These are phyloP conservation scores for Chalaropsis ovoidea DNA, from an alignment of 2,329 filamentous ascomycete species.

Conservation along the genomic window DNA sequence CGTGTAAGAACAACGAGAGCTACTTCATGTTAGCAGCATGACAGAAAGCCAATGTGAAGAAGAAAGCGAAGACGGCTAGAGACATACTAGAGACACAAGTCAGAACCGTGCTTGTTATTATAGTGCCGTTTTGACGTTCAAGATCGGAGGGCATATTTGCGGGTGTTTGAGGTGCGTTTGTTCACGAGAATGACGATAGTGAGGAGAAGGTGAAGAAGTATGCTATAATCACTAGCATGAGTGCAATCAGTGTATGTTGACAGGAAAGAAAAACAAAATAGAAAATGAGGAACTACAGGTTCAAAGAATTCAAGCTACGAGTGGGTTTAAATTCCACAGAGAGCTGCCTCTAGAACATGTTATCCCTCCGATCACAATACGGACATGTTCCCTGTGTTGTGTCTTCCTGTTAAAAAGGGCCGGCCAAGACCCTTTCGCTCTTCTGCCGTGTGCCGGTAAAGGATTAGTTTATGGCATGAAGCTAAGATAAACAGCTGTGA, in stretches of 20 bases:
- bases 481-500: not conserved
- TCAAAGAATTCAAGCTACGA: not conserved
- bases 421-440: not conserved
- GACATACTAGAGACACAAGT: conserved; percentile 26
- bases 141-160: conserved; percentile 26
- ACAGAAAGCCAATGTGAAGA: not conserved
- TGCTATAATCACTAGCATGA: not conserved
- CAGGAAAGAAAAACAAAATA: not conserved
- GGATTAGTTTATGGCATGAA: conserved; percentile 1
- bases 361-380: not conserved
- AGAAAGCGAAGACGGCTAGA: not conserved
- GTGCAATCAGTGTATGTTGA: not conserved
- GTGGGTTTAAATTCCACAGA: not conserved
- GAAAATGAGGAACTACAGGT: not conserved
- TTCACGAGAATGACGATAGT: not conserved
- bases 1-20: conserved; percentile 26
- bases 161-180: not conserved
- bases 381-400: not conserved
- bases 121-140: conserved; percentile 27
- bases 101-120: conserved; percentile 26
- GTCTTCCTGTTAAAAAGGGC: not conserved
- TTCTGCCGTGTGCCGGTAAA: not conserved
- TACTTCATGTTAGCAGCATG: conserved; percentile 9
- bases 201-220: not conserved
- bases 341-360: not conserved